A percentile compares a stretch with the other conserved stretches of the same genome.
Evolutionary conservation across 371 early-diverging fungal species (phyloP).

Genomic region (Mucor mucedo): DNA sequence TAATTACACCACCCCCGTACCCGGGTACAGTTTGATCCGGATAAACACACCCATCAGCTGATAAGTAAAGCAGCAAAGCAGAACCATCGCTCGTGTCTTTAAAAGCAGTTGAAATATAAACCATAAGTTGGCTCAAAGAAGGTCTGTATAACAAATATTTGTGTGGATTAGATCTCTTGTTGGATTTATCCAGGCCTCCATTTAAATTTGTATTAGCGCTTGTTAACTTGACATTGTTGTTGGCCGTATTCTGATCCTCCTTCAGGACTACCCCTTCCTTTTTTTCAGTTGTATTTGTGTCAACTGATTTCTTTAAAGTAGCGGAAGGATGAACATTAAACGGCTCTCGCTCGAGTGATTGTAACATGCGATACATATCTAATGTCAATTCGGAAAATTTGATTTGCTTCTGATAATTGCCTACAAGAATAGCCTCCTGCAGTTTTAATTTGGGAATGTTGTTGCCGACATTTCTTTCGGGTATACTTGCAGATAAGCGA

Average conservation of each 20-base stretch:
- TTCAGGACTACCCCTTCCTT: constrained; percentile 1
- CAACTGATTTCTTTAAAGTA: constrained; percentile 4
- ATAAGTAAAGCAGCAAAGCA: constrained; percentile 86
- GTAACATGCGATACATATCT: constrained; percentile 95
- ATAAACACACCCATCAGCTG: constrained; percentile 83
- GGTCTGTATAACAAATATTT: constrained; percentile 92
- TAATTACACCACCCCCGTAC: constrained; percentile 76
- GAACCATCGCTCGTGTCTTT: constrained; percentile 87
- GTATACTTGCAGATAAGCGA: constrained; percentile 62
- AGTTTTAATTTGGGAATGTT: constrained; percentile 53
- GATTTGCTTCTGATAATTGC: constrained; percentile 89
- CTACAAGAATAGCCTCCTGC: constrained; percentile 95
- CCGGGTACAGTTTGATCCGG: constrained; percentile 48
- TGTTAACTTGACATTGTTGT: not conserved
- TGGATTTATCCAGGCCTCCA: not conserved
- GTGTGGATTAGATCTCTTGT: constrained; percentile 82
- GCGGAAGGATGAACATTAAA: constrained; percentile 15
- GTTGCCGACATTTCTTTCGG: constrained; percentile 54
- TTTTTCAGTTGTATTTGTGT: constrained; percentile 14
- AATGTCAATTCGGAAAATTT: constrained; percentile 95
- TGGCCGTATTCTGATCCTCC: not conserved
- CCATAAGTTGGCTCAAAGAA: constrained; percentile 83
- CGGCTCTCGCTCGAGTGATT: constrained; percentile 72
- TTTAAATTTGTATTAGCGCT: not conserved
- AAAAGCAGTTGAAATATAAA: constrained; percentile 89